phyloP scores from a whole-genome alignment of 768 basidiomycete species.

The Russula virescens region DNA sequence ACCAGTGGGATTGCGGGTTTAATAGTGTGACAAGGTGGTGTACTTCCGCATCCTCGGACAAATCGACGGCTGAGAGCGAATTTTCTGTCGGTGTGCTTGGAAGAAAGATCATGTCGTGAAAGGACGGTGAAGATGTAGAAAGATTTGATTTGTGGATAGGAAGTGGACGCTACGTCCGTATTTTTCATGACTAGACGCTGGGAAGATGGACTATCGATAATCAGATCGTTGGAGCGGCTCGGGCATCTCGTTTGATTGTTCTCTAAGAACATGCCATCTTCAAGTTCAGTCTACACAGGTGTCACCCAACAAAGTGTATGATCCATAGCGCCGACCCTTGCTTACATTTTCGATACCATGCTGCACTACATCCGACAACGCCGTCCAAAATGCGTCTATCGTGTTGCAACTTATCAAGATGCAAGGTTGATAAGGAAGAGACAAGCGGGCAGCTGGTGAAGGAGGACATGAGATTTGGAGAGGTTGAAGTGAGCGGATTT shows the following conservation, averaged over 20 bases:
- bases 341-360: conserved; percentile 6
- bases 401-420: not conserved
- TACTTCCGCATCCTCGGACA: conserved; percentile 8
- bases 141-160: conserved; percentile 14
- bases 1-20: conserved; percentile 9
- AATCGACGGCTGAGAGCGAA: not conserved
- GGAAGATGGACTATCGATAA: not conserved
- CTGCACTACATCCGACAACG: not conserved
- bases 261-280: not conserved
- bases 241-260: not conserved
- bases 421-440: not conserved
- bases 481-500: not conserved
- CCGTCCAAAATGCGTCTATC: conserved; percentile 6
- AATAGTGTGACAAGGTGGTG: conserved; percentile 2
- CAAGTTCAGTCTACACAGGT: conserved; percentile 1
- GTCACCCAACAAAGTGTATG: not conserved
- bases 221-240: not conserved
- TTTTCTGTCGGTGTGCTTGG: conserved; percentile 7
- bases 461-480: not conserved
- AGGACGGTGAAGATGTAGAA: conserved; percentile 9
- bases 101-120: conserved; percentile 21
- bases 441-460: not conserved
- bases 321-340: not conserved
- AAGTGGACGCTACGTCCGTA: not conserved
- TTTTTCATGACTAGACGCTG: not conserved